phyloP scores from a whole-genome alignment of 2,329 filamentous ascomycete genomes.

The Aspergillus alliaceus region DNA sequence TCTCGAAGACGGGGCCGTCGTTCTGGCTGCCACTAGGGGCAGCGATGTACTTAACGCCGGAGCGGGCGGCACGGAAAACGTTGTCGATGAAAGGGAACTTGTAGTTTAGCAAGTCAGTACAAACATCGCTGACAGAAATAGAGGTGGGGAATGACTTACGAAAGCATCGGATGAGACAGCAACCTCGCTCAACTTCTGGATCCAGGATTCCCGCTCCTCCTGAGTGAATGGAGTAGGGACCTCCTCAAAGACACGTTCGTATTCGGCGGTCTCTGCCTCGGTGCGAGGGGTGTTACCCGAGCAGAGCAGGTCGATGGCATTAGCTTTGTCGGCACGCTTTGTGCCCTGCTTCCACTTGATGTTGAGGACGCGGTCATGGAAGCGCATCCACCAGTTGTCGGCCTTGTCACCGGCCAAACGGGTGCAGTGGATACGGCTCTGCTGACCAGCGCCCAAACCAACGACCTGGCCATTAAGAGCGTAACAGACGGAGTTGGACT shows the following conservation, averaged over 20 bases:
- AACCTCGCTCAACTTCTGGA: conserved; percentile 71
- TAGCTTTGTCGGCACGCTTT: conserved; percentile 96
- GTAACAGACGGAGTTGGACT: conserved; percentile 99
- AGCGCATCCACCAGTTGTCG: conserved; percentile 99
- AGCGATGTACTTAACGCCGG: conserved; percentile 93
- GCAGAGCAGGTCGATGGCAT: conserved; percentile 93
- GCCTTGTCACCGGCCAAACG: conserved; percentile 96
- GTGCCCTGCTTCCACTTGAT: conserved; percentile 98
- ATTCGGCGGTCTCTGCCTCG: conserved; percentile 80
- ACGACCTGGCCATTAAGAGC: conserved; percentile 90
- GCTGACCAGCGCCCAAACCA: conserved; percentile 92
- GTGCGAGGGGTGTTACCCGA: conserved; percentile 83
- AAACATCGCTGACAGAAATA: neutral
- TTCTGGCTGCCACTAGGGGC: conserved; percentile 76
- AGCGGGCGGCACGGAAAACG: conserved; percentile 84
- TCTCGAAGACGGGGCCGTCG: conserved; percentile 62
- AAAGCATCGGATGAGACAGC: conserved; percentile 94
- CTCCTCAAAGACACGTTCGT: conserved; percentile 86
- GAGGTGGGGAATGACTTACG: conserved; percentile 56
- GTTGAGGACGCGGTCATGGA: conserved; percentile 82
- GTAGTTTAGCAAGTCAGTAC: neutral
- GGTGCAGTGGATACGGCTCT: conserved; percentile 98
- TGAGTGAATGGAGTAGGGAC: conserved; percentile 79
- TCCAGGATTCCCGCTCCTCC: conserved; percentile 84
- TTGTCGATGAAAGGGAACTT: conserved; percentile 98